Evolutionary conservation across 2,329 filamentous ascomycete genomes (phyloP).

Genomic region (Cladophialophora chaetospira): DNA sequence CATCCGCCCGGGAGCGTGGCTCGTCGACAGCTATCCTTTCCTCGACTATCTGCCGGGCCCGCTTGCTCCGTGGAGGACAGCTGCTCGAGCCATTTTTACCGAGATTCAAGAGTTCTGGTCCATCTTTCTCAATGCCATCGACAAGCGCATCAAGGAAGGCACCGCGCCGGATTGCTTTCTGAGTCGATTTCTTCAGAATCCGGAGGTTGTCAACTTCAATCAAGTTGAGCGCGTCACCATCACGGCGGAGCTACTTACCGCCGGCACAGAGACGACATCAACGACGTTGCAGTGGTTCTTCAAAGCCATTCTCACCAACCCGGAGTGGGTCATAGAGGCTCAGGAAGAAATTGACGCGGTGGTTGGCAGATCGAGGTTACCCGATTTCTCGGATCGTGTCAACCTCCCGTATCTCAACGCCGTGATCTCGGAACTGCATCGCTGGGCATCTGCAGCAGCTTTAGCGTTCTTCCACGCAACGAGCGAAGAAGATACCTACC

Average conservation of each 20-base stretch:
- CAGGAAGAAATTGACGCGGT: constrained; percentile 49
- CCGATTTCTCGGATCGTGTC: constrained; percentile 41
- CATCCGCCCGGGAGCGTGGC: constrained; percentile 44
- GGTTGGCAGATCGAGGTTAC: constrained; percentile 41
- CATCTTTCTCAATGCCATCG: constrained; percentile 4
- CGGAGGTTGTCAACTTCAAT: neutral
- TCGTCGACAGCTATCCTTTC: constrained; percentile 50
- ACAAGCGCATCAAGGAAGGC: constrained; percentile 1
- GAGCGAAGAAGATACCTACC: constrained; percentile 50
- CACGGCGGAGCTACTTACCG: constrained; percentile 8
- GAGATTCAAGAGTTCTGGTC: constrained; percentile 4
- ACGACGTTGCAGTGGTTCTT: constrained; percentile 14
- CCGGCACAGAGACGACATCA: constrained; percentile 10
- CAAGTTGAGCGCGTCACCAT: constrained; percentile 2
- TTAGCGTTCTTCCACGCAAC: constrained; percentile 38
- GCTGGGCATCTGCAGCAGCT: constrained; percentile 40
- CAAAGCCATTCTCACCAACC: constrained; percentile 36
- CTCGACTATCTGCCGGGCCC: constrained; percentile 44
- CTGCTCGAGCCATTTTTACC: neutral
- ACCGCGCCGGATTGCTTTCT: constrained; percentile 15
- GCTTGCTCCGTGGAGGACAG: constrained; percentile 9
- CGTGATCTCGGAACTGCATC: constrained; percentile 41
- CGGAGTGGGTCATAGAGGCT: constrained; percentile 48
- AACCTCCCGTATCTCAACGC: constrained; percentile 42
- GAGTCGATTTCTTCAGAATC: constrained; percentile 1